Conservation (phyloP, 2,329 filamentous ascomycete genomes). For the Ceratocystiopsis minuta region DNA sequence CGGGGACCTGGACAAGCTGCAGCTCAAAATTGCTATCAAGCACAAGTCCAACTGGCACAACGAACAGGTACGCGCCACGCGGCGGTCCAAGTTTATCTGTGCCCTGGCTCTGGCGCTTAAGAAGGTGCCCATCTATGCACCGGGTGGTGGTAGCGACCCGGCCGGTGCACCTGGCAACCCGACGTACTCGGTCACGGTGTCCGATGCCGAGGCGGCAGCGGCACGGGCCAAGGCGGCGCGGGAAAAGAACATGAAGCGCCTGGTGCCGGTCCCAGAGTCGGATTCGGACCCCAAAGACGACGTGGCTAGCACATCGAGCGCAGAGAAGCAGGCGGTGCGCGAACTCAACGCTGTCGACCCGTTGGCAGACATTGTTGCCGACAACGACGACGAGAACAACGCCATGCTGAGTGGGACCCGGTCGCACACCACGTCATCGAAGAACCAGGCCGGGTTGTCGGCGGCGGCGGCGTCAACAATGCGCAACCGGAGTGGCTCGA, state of each 20-base stretch:
- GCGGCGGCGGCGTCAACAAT: not conserved
- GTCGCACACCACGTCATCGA: conserved; percentile 21
- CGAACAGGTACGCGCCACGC: conserved; percentile 59
- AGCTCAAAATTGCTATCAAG: conserved; percentile 65
- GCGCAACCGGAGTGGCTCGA: conserved; percentile 3
- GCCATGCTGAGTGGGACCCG: not conserved
- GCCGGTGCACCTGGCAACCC: conserved; percentile 56
- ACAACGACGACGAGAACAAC: conserved; percentile 18
- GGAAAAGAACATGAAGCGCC: conserved; percentile 40
- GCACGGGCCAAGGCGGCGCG: conserved; percentile 39
- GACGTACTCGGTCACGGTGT: conserved; percentile 60
- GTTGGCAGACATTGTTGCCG: conserved; percentile 13
- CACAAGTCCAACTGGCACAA: conserved; percentile 93
- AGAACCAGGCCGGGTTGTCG: conserved; percentile 10
- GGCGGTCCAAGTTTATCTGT: conserved; percentile 93
- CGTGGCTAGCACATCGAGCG: conserved; percentile 9
- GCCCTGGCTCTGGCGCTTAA: conserved; percentile 71
- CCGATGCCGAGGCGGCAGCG: conserved; percentile 45
- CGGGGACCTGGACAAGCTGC: conserved; percentile 72
- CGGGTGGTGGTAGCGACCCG: conserved; percentile 50
- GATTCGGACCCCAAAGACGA: conserved; percentile 4
- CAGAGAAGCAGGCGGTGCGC: conserved; percentile 26
- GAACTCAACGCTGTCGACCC: conserved; percentile 25
- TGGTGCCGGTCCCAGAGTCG: conserved; percentile 31
- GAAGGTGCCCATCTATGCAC: conserved; percentile 69